phyloP scores from a whole-genome alignment of 1,284 basidiomycete species.

The Ustilago curta region DNA sequence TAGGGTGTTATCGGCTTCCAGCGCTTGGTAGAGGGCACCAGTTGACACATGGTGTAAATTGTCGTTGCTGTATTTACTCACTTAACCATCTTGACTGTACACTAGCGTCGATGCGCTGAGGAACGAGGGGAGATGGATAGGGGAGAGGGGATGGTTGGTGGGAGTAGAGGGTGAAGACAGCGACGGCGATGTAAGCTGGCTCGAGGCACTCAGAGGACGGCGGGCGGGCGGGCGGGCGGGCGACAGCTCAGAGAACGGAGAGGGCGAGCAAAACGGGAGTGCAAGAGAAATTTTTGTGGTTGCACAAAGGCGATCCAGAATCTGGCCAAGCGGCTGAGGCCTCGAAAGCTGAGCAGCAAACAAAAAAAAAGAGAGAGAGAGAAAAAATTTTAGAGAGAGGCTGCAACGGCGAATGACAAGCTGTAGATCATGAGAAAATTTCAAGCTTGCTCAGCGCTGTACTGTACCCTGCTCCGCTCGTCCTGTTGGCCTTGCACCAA shows the following conservation, averaged over 20 bases:
- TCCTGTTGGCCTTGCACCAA: not conserved
- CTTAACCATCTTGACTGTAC: constrained; percentile 60
- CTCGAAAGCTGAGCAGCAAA: not conserved
- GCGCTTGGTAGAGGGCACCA: not conserved
- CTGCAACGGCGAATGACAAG: constrained; percentile 12
- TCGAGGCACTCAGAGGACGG: constrained; percentile 14
- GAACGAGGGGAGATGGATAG: constrained; percentile 44
- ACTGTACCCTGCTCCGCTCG: not conserved
- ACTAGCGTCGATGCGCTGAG: constrained; percentile 48
- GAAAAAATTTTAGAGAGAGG: constrained; percentile 12
- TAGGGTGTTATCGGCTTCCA: not conserved
- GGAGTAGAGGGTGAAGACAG: constrained; percentile 17
- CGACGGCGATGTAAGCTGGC: constrained; percentile 17
- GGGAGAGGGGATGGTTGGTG: constrained; percentile 31
- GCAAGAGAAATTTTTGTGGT: constrained; percentile 6
- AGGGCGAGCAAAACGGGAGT: not conserved
- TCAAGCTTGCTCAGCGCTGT: constrained; percentile 16
- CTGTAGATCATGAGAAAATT: constrained; percentile 7
- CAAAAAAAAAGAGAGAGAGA: constrained; percentile 4
- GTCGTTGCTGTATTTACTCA: constrained; percentile 30
- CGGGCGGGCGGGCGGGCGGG: constrained; percentile 16
- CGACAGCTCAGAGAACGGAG: constrained; percentile 12
- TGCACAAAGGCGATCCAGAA: constrained; percentile 25
- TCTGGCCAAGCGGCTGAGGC: constrained; percentile 15
- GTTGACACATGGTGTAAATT: constrained; percentile 12